phyloP scores from a whole-genome alignment of 1,284 basidiomycete species.

The Ceratobasidium papillatum region DNA sequence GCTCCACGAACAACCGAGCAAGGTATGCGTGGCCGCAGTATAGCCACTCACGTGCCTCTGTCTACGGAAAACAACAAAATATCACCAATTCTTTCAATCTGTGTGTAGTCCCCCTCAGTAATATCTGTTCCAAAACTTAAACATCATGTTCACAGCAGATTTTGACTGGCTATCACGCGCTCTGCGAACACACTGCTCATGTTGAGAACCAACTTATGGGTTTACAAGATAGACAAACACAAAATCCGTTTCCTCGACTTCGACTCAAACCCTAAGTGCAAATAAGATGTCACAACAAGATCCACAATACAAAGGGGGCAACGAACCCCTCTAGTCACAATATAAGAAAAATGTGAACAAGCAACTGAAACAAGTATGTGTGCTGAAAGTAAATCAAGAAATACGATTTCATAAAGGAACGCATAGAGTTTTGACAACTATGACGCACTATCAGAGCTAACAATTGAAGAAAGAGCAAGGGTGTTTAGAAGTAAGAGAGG shows the following conservation, averaged over 20 bases:
- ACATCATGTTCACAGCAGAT: too few species aligned
- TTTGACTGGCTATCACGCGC: too few species aligned
- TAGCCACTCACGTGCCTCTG: background rate
- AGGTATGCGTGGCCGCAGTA: background rate
- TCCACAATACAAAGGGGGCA: conserved; percentile 20
- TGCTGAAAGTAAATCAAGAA: background rate
- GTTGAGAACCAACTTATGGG: too few species aligned
- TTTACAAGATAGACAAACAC: background rate
- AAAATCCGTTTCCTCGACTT: background rate
- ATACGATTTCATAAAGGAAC: background rate
- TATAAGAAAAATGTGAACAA: conserved; percentile 2
- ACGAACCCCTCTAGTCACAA: background rate
- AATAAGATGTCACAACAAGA: background rate
- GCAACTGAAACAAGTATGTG: background rate
- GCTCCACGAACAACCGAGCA: background rate
- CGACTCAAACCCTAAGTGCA: conserved; percentile 14
- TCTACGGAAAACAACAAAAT: too few species aligned
- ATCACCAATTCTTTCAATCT: too few species aligned
- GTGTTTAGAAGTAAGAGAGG: background rate
- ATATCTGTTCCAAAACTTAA: too few species aligned
- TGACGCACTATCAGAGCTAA: conserved; percentile 24
- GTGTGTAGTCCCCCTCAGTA: too few species aligned
- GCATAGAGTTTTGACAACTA: conserved; percentile 7
- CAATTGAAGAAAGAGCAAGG: background rate
- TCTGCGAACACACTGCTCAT: too few species aligned